Evolutionary conservation across 2,329 filamentous ascomycete species (phyloP).

Genomic region (Lithohypha guttulata): DNA sequence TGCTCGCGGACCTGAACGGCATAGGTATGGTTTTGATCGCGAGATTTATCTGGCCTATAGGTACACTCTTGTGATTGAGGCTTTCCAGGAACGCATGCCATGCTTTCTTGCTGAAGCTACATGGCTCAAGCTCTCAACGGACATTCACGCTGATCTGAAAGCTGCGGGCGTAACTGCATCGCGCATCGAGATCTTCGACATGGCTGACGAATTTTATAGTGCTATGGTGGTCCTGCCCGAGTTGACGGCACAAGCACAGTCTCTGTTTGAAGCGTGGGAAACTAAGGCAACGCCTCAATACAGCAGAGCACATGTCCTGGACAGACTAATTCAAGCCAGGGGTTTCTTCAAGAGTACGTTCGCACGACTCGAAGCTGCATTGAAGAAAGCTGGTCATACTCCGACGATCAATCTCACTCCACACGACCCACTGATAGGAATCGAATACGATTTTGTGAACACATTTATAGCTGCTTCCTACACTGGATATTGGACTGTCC

Average conservation of each 20-base stretch:
- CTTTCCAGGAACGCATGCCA: constrained; percentile 25
- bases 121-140: constrained; percentile 26
- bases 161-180: constrained; percentile 1
- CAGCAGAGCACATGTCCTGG: constrained; percentile 1
- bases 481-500: constrained; percentile 20
- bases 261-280: constrained; percentile 1
- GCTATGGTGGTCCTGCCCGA: constrained; percentile 16
- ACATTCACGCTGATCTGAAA: constrained; percentile 24
- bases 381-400: constrained; percentile 7
- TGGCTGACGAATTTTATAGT: constrained; percentile 19
- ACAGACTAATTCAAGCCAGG: constrained; percentile 1
- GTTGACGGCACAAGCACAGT: not conserved
- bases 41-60: constrained; percentile 29
- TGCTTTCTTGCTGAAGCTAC: constrained; percentile 29
- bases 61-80: constrained; percentile 27
- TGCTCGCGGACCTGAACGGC: constrained; percentile 25
- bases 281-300: constrained; percentile 2
- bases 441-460: constrained; percentile 19
- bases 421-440: constrained; percentile 16
- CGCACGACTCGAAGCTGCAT: constrained; percentile 13
- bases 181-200: constrained; percentile 17
- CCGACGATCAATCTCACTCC: constrained; percentile 12
- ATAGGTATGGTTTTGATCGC: constrained; percentile 27
- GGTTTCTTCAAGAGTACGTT: constrained; percentile 17
- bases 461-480: constrained; percentile 18